These are phyloP conservation scores for Aspergillus egyptiacus DNA, from an alignment of 495 filamentous ascomycete genomes.

Conservation along the genomic window DNA sequence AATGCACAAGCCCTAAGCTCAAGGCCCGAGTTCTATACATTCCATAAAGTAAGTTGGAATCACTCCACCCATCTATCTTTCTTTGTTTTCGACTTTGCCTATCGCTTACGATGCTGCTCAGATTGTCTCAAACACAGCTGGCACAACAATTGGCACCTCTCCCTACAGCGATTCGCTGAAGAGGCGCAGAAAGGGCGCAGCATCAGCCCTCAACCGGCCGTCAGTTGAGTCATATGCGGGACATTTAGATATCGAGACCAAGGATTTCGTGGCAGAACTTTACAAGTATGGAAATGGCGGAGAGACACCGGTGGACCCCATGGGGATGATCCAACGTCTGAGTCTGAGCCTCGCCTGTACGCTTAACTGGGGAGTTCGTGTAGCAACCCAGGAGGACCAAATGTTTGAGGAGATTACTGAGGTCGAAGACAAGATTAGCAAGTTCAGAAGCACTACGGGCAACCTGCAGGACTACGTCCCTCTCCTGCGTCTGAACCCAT, in stretches of 20 bases:
- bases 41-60: slow-evolving; percentile 48
- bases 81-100: neutral
- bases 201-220: slow-evolving; percentile 56
- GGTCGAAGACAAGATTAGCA: slow-evolving; percentile 56
- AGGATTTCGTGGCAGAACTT: slow-evolving; percentile 53
- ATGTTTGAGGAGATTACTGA: slow-evolving; percentile 59
- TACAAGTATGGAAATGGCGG: slow-evolving; percentile 50
- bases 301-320: slow-evolving; percentile 48
- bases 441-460: slow-evolving; percentile 53
- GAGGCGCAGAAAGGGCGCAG: slow-evolving; percentile 56
- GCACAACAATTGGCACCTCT: slow-evolving; percentile 61
- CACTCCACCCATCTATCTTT: neutral
- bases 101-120: slow-evolving; percentile 15
- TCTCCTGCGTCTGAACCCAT: slow-evolving; percentile 51
- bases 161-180: slow-evolving; percentile 61
- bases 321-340: slow-evolving; percentile 56
- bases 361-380: slow-evolving; percentile 57
- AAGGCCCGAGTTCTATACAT: slow-evolving; percentile 58
- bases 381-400: slow-evolving; percentile 50
- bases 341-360: slow-evolving; percentile 53
- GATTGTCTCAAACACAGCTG: slow-evolving; percentile 57
- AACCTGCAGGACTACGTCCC: slow-evolving; percentile 63
- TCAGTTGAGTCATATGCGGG: slow-evolving; percentile 55
- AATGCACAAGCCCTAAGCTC: slow-evolving; percentile 55
- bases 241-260: slow-evolving; percentile 56